Base-by-base conservation (phyloP, 768 basidiomycete species). In the Pleurotus giganteus region DNA sequence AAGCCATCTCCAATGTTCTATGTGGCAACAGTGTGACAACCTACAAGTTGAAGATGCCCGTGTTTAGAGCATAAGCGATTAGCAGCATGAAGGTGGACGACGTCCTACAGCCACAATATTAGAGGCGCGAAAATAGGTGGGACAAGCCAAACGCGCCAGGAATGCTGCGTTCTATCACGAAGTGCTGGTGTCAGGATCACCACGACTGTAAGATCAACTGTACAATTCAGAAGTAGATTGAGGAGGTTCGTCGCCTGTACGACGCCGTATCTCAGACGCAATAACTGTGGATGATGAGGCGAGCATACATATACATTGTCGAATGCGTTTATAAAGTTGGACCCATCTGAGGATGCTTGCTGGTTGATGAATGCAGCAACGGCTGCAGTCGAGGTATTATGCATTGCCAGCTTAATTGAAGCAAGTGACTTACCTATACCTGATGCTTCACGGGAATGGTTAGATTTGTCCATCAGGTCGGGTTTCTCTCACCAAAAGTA, bases 21-120 rank as follows among this genome's bases (percentile, higher is more conserved):
- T 2, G 9, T 15, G 41, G n/a, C 8, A 13, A 15, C 15, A 8
- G 32, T 34, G 19, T 9, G 13, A 19, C 7, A 6, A 32, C 47
- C 17, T 31, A 51, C 49, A 51, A 29, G 21, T 29, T 34, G 49
- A 34, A 34, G 19, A 51, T 51, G 32, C 49, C 49, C 32, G 49
- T 51, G 34, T 51, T 51, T 12, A 51, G 21, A 19, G 49, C 49
- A 37, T 51, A 51, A 17, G 49, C 49, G 15, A 36, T 24, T 17
- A 51, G 19, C 21, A 51, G n/a, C 15, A 51, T 51, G 34, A 17
- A 31, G 0, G 34, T 24, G 5, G 49, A 51, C 6, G 17, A 11
- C 12, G 49, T 26, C 49, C 49, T 51, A 37, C 2, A 13, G 23
- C 32, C 1, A 12, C 26, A 6, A 9, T 17, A n/a, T 8, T 27